Evolutionary conservation across 2,329 filamentous ascomycete species (phyloP).

Genomic region (Cercospora berteroae): DNA sequence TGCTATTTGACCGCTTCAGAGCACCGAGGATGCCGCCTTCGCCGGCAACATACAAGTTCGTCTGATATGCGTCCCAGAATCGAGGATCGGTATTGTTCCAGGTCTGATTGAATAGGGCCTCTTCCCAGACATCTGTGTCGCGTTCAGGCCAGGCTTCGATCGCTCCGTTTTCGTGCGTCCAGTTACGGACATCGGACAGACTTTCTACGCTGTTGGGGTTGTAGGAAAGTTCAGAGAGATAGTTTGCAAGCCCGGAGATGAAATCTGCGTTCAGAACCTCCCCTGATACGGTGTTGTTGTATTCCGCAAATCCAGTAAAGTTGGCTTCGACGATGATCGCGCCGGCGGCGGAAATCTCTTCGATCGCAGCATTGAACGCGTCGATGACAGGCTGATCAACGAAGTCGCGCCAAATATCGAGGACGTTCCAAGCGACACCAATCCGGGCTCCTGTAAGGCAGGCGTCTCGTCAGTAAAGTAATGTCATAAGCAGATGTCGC

Average conservation of each 20-base stretch:
- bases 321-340: conserved; percentile 27
- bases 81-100: conserved; percentile 56
- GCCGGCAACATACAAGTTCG: conserved; percentile 55
- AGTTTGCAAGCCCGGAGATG: conserved; percentile 54
- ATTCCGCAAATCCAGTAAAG: conserved; percentile 38
- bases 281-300: conserved; percentile 42
- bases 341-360: conserved; percentile 21
- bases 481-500: neutral
- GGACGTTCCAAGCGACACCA: conserved; percentile 61
- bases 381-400: conserved; percentile 46
- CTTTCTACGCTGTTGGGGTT: conserved; percentile 58
- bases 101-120: conserved; percentile 47
- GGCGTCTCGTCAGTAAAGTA: neutral
- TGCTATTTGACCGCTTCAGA: conserved; percentile 55
- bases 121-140: conserved; percentile 59
- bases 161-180: conserved; percentile 52
- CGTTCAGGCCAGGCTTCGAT: conserved; percentile 60
- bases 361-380: conserved; percentile 34
- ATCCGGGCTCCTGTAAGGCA: conserved; percentile 50
- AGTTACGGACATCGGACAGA: conserved; percentile 54
- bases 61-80: conserved; percentile 59
- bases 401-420: conserved; percentile 41
- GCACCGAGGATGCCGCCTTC: conserved; percentile 62
- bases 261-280: conserved; percentile 61
- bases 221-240: conserved; percentile 55